Evolutionary conservation across 75 land plant genomes (phyloP).

Genomic region (Selaginella tamariscina): DNA sequence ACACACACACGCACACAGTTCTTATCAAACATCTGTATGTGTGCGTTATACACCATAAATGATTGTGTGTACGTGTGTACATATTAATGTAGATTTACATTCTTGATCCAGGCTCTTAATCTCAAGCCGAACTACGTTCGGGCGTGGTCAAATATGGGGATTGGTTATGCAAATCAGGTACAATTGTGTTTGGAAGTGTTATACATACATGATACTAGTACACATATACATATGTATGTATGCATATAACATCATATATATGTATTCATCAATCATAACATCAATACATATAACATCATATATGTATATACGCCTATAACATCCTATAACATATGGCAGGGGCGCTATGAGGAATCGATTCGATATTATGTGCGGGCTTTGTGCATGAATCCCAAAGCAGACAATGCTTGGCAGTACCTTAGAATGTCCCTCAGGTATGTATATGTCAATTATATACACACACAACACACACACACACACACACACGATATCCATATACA

Average conservation of each 20-base stretch:
- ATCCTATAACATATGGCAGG: no score
- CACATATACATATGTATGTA: no score
- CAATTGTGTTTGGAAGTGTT: not conserved
- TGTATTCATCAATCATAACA: no score
- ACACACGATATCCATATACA: no score
- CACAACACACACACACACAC: no score
- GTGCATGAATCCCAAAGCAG: slow-evolving; percentile 93
- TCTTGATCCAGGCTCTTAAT: slow-evolving; percentile 60
- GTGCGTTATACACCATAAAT: not conserved
- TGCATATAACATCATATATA: no score
- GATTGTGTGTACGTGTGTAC: not conserved
- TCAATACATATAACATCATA: no score
- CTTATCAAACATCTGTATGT: slow-evolving; percentile 1
- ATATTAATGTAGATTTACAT: not conserved
- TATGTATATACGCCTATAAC: no score
- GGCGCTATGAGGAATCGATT: slow-evolving; percentile 75
- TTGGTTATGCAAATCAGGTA: slow-evolving; percentile 90
- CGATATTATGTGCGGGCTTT: slow-evolving; percentile 89
- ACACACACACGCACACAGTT: no score
- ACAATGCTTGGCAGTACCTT: slow-evolving; percentile 94
- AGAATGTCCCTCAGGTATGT: slow-evolving; percentile 79
- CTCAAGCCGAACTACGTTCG: slow-evolving; percentile 97
- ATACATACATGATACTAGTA: not conserved
- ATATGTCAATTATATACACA: not conserved
- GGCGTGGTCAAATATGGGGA: slow-evolving; percentile 99